phyloP scores from a whole-genome alignment of 345 rosid species.

The Populus pruinosa region DNA sequence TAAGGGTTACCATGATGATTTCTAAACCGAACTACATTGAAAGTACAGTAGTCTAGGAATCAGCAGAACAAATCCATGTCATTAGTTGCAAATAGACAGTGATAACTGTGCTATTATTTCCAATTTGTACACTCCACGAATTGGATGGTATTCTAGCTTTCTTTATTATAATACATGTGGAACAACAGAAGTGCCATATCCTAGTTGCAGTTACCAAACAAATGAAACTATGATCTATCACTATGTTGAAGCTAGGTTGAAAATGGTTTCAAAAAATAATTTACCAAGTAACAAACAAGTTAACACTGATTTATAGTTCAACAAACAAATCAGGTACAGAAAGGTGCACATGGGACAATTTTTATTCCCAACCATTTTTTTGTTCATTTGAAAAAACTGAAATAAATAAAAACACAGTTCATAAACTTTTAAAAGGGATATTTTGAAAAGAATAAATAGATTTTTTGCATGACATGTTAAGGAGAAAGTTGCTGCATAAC shows the following conservation, averaged over 20 bases:
- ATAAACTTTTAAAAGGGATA: not conserved
- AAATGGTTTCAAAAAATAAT: slow-evolving; percentile 1
- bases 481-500: slow-evolving; percentile 29
- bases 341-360: not conserved
- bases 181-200: slow-evolving; percentile 9
- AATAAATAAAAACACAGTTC: not conserved
- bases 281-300: not conserved
- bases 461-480: slow-evolving; percentile 19
- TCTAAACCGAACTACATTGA: slow-evolving; percentile 31
- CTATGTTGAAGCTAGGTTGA: not conserved
- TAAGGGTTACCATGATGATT: slow-evolving; percentile 17
- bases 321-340: slow-evolving; percentile 2
- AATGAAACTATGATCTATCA: slow-evolving; percentile 5
- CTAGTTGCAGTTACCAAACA: slow-evolving; percentile 23
- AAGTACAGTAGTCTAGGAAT: slow-evolving; percentile 21
- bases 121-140: slow-evolving; percentile 39
- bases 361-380: not conserved
- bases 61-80: slow-evolving; percentile 20
- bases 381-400: not conserved
- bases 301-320: slow-evolving; percentile 2
- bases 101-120: slow-evolving; percentile 47
- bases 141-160: slow-evolving; percentile 22
- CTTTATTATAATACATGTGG: slow-evolving; percentile 18
- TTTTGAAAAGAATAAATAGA: not conserved
- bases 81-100: slow-evolving; percentile 33